Conservation (phyloP, 352 stramenopile genomes). For the Phytopythium cucurbitacearum region DNA sequence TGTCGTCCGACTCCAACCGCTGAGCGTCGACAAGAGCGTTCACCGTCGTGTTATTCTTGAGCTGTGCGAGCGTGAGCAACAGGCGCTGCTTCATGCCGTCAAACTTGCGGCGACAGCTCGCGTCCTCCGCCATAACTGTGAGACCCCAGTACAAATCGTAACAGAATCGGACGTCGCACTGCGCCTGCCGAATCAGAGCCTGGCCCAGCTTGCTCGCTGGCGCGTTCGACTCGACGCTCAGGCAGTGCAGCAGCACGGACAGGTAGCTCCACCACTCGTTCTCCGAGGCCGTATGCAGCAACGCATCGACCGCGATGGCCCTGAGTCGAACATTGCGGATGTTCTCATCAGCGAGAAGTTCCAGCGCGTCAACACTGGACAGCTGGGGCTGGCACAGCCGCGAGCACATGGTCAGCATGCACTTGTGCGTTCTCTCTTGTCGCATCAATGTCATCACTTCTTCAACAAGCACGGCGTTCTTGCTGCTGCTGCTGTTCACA, state of each 20-base stretch:
- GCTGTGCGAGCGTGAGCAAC: constrained; percentile 62
- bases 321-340: constrained; percentile 58
- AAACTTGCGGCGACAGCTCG: constrained; percentile 71
- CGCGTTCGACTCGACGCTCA: constrained; percentile 67
- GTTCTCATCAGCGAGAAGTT: constrained; percentile 67
- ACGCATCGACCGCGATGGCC: constrained; percentile 54
- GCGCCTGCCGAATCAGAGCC: constrained; percentile 65
- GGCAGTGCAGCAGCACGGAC: constrained; percentile 62
- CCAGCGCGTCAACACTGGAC: constrained; percentile 70
- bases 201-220: constrained; percentile 58
- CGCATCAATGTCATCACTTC: constrained; percentile 67
- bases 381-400: constrained; percentile 72
- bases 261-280: constrained; percentile 82
- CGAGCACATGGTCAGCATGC: constrained; percentile 87
- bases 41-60: constrained; percentile 35
- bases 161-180: constrained; percentile 78
- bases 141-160: constrained; percentile 85
- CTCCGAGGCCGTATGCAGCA: constrained; percentile 61
- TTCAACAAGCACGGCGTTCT: constrained; percentile 33
- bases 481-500: constrained; percentile 7
- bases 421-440: constrained; percentile 68
- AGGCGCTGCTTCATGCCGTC: constrained; percentile 77
- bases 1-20: constrained; percentile 43
- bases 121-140: constrained; percentile 77
- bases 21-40: constrained; percentile 3